Percentiles rank a stretch among this genome's conserved stretches.
phyloP scores from a whole-genome alignment of 768 basidiomycete species.

The Sporobolomyces pararoseus region DNA sequence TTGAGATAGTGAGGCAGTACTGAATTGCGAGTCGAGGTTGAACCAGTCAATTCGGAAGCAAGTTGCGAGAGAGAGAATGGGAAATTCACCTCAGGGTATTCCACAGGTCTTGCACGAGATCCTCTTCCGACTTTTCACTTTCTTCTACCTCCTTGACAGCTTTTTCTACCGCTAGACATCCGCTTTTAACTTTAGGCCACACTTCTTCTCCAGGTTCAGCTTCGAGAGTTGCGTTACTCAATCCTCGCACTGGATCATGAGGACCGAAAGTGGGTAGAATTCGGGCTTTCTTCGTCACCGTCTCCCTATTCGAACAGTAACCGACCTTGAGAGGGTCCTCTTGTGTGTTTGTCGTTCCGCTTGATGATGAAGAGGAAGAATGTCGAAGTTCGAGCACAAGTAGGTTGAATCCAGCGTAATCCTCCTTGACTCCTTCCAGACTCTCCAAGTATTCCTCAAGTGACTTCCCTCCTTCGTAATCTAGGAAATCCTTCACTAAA shows the following conservation, averaged over 20 bases:
- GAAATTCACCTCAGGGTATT: slow-evolving; percentile 43
- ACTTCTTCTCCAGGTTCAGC: slow-evolving; percentile 36
- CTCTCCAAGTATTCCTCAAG: slow-evolving; percentile 41
- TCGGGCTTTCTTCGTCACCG: slow-evolving; percentile 2
- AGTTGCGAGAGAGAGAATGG: neutral
- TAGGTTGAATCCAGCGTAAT: slow-evolving; percentile 51
- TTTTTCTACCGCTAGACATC: slow-evolving; percentile 42
- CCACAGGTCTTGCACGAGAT: slow-evolving; percentile 41
- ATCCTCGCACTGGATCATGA: slow-evolving; percentile 10
- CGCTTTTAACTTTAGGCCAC: slow-evolving; percentile 49
- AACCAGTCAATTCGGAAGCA: too few relatives aligned
- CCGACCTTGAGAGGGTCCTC: slow-evolving; percentile 14
- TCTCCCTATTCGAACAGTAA: slow-evolving; percentile 32
- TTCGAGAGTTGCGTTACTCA: slow-evolving; percentile 41
- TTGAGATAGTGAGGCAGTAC: slow-evolving; percentile 7
- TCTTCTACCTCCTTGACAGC: slow-evolving; percentile 10
- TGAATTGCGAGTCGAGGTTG: neutral
- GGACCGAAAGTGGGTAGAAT: slow-evolving; percentile 7
- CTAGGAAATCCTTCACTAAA: slow-evolving; percentile 47
- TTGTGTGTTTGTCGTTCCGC: neutral
- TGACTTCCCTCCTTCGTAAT: slow-evolving; percentile 4
- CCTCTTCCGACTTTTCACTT: slow-evolving; percentile 35
- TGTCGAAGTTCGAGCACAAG: slow-evolving; percentile 45
- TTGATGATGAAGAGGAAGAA: neutral
- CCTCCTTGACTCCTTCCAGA: slow-evolving; percentile 25